Evolutionary conservation across 2,329 filamentous ascomycete genomes (phyloP), one percentile per base, ranked within the genome.

Genomic region (Blastomyces gilchristii): DNA sequence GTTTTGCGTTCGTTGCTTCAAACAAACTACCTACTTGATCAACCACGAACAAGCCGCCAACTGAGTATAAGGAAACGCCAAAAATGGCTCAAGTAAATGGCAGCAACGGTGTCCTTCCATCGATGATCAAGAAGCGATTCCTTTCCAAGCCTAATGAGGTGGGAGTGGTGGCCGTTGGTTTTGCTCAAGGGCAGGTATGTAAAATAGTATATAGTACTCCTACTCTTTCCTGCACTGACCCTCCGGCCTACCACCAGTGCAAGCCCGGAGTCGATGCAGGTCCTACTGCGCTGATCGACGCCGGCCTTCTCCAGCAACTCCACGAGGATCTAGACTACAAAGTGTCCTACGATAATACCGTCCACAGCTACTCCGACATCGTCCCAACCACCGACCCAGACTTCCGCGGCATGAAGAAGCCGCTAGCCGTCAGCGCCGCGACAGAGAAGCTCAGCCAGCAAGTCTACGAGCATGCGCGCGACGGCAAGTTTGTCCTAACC

Each of bases 321-420:
- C 83, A 85, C 71, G 82, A 90, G 50, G 93, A 97, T 71, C 87
- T 97, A 31, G 88, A 89, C 74, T 97, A 96, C 83, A 88, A 87
- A 67, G 85, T 97, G 67, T 84, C 90, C 77, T 91, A 92, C 77
- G 90, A 97, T 77, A 81, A 87, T 72, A 80, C 83, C 65, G 90
- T 97, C 45, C 90, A 96, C 79, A 82, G 85, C 68, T 97, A 96
- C 80, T 80, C 84, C 62, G 86, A 93, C 66, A 81, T 92, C 39
- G 82, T 89, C 50, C 90, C 91, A 39, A 73, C 68, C 25, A 75
- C 70, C 2, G 93, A 97, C 77, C 89, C 91, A 9, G 87, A 89
- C 66, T 85, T 90, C 82, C 89, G 92, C 64, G 85, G 85, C 78
- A 99, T 99, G 94, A 96, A 96, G 85, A 92, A 93, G 78, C 90